These are phyloP conservation scores for Fagopyrum homotropicum DNA, from an alignment of 148 eudicot species.

Conservation along the genomic window DNA sequence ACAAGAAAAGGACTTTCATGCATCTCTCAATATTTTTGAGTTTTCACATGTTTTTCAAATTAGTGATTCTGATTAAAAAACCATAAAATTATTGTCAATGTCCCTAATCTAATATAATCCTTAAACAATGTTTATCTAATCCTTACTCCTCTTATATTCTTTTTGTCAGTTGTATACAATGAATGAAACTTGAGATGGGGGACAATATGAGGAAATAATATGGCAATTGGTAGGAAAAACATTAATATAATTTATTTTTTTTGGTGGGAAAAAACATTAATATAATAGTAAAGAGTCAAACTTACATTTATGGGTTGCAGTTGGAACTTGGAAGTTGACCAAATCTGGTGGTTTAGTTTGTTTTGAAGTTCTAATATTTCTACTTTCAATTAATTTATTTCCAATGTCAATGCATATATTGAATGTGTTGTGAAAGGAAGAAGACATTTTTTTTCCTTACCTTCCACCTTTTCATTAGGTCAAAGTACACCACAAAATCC, in stretches of 20 bases:
- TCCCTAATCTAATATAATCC: no score
- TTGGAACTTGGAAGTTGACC: constrained; percentile 2
- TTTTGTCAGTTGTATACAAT: no score
- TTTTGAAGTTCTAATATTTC: neutral
- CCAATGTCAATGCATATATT: neutral
- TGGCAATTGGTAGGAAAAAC: neutral
- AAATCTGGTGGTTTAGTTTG: neutral
- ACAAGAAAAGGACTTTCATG: no score
- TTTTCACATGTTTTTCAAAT: no score
- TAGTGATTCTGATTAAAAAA: no score
- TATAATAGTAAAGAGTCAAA: neutral
- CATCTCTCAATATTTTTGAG: no score
- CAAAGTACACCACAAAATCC: neutral
- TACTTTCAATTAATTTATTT: neutral
- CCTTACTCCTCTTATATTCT: no score
- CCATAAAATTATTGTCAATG: no score
- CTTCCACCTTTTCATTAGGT: neutral
- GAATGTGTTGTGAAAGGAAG: neutral
- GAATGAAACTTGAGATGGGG: no score
- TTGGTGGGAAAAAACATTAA: neutral
- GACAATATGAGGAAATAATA: neutral
- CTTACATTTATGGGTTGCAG: neutral
- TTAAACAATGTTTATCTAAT: no score
- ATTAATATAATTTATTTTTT: neutral
- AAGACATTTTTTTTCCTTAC: neutral